Evolutionary conservation across 345 rosid species (phyloP).

Genomic region (Brassica rapa): DNA sequence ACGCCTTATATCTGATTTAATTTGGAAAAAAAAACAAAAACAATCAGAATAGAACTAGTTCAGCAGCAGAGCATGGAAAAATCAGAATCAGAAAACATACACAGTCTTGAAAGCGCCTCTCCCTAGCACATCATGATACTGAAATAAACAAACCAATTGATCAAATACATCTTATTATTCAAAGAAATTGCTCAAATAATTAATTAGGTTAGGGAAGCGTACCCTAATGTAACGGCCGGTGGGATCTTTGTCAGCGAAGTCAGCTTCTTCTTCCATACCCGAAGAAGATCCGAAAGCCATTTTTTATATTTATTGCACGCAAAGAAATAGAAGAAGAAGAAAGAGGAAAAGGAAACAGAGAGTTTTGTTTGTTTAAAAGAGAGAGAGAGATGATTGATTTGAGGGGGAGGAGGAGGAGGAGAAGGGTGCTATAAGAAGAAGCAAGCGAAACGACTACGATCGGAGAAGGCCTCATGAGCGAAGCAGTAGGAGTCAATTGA

Average conservation of each 20-base stretch:
- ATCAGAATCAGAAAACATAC: slow-evolving; percentile 53
- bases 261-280: slow-evolving; percentile 45
- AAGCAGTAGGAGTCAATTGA: slow-evolving; percentile 48
- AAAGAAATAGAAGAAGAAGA: neutral
- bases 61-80: no score
- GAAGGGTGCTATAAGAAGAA: slow-evolving; percentile 24
- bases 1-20: slow-evolving; percentile 68
- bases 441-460: slow-evolving; percentile 24
- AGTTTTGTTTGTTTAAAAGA: neutral
- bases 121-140: slow-evolving; percentile 86
- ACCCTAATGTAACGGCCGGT: slow-evolving; percentile 71
- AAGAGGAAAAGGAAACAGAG: neutral
- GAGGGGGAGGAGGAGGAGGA: neutral
- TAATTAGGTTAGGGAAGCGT: neutral
- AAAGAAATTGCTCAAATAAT: no score
- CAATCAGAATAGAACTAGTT: no score
- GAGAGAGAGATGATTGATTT: slow-evolving; percentile 4
- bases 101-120: slow-evolving; percentile 97
- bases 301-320: slow-evolving; percentile 26
- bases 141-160: slow-evolving; percentile 27
- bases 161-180: no score
- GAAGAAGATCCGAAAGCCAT: slow-evolving; percentile 43
- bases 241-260: slow-evolving; percentile 65
- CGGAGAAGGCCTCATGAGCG: slow-evolving; percentile 54
- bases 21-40: neutral